Conservation (phyloP, 2,329 filamentous ascomycete genomes). For the Microcyclospora tardicrescens region DNA sequence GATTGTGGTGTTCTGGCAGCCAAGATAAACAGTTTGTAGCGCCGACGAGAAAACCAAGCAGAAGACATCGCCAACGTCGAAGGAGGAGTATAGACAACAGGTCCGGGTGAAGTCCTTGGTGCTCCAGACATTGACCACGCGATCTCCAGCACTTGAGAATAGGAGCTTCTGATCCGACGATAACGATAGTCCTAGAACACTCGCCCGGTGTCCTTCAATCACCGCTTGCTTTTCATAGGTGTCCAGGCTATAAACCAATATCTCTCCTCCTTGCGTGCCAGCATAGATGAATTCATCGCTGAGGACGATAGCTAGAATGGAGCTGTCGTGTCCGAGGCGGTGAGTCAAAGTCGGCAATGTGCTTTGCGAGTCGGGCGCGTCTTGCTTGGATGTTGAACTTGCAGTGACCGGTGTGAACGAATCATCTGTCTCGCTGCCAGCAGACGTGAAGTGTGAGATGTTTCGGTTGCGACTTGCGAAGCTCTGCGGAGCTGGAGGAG, state of each 20-base stretch:
- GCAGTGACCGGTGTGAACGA: too few relatives aligned
- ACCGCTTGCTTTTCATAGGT: slow-evolving; percentile 70
- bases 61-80: slow-evolving; percentile 92
- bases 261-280: slow-evolving; percentile 86
- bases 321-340: slow-evolving; percentile 62
- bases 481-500: too few relatives aligned
- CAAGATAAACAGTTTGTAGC: slow-evolving; percentile 74
- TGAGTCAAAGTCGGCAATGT: slow-evolving; percentile 53
- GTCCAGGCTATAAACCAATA: slow-evolving; percentile 76
- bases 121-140: slow-evolving; percentile 89
- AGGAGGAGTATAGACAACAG: slow-evolving; percentile 83
- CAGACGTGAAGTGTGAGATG: too few relatives aligned
- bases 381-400: too few relatives aligned
- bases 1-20: slow-evolving; percentile 86
- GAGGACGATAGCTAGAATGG: slow-evolving; percentile 70
- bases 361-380: slow-evolving; percentile 2
- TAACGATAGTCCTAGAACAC: slow-evolving; percentile 73
- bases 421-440: too few relatives aligned
- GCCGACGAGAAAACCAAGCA: slow-evolving; percentile 78
- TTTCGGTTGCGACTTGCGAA: too few relatives aligned
- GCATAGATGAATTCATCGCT: slow-evolving; percentile 75
- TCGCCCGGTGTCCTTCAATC: slow-evolving; percentile 82
- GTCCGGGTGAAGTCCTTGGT: slow-evolving; percentile 61
- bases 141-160: slow-evolving; percentile 87
- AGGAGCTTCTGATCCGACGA: slow-evolving; percentile 62